Percentiles rank a stretch among this genome's conserved stretches.
Evolutionary conservation across 306 rosid genomes (phyloP).

Genomic region (Lathyrus tuberosus): DNA sequence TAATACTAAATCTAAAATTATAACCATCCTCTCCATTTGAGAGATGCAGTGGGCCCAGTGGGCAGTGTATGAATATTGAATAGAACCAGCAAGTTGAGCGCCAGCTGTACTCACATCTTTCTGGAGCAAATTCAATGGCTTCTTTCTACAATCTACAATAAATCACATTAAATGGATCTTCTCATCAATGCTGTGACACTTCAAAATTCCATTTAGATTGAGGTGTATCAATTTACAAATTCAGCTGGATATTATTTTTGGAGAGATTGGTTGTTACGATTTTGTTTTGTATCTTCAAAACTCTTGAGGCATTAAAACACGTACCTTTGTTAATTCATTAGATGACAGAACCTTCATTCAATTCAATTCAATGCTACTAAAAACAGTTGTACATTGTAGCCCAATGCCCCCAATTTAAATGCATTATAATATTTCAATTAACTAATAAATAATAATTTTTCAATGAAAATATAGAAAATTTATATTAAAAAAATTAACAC

Average conservation of each 20-base stretch:
- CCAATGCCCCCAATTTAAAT: not conserved
- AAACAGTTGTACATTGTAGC: not conserved
- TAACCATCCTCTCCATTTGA: not conserved
- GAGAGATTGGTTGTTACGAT: conserved; percentile 24
- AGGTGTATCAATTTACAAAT: conserved; percentile 8
- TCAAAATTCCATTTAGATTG: conserved; percentile 19
- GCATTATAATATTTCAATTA: not conserved
- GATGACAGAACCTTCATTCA: conserved; percentile 4
- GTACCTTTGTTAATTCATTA: not conserved
- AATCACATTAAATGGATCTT: conserved; percentile 34
- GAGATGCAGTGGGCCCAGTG: conserved; percentile 35
- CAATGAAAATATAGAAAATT: not conserved
- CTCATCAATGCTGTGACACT: conserved; percentile 24
- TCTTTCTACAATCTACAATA: conserved; percentile 4
- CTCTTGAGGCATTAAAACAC: not conserved
- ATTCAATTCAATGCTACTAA: not conserved
- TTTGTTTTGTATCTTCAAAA: conserved; percentile 8
- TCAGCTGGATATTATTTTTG: conserved; percentile 19
- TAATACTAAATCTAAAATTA: not conserved
- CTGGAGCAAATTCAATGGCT: conserved; percentile 33
- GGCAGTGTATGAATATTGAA: conserved; percentile 16
- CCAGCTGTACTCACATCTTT: conserved; percentile 24
- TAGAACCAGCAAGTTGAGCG: conserved; percentile 31
- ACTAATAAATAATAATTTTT: not conserved
- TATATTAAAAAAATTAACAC: too few relatives aligned